phyloP scores from a whole-genome alignment of 441 rosid species.

The Jatropha podagrica region DNA sequence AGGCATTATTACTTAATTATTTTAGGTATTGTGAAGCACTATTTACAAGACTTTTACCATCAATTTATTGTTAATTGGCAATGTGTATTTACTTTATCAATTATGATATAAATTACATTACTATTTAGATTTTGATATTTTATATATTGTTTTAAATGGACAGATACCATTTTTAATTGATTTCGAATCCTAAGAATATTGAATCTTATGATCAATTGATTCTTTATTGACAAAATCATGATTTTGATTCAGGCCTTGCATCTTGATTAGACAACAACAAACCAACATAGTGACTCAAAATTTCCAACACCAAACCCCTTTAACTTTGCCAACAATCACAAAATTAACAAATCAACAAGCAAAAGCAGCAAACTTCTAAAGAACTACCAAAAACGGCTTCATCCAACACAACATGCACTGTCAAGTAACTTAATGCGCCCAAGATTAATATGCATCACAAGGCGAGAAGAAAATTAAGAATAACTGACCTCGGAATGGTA shows the following conservation, averaged over 20 bases:
- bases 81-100: neutral
- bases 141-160: neutral
- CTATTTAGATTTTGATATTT: neutral
- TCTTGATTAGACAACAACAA: neutral
- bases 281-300: neutral
- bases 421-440: neutral
- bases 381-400: neutral
- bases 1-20: neutral
- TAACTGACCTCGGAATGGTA: constrained; percentile 73
- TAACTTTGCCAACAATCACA: neutral
- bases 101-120: too few species aligned
- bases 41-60: too few species aligned
- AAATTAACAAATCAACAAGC: neutral
- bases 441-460: neutral
- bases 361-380: neutral
- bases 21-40: neutral
- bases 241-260: neutral
- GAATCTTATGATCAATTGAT: neutral
- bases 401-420: neutral
- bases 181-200: neutral
- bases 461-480: constrained; percentile 11
- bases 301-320: too few species aligned
- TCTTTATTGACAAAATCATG: neutral
- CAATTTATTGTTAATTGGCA: neutral
- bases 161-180: neutral